phyloP scores from a whole-genome alignment of 1,284 basidiomycete species.

The Trichosporon ovoides region DNA sequence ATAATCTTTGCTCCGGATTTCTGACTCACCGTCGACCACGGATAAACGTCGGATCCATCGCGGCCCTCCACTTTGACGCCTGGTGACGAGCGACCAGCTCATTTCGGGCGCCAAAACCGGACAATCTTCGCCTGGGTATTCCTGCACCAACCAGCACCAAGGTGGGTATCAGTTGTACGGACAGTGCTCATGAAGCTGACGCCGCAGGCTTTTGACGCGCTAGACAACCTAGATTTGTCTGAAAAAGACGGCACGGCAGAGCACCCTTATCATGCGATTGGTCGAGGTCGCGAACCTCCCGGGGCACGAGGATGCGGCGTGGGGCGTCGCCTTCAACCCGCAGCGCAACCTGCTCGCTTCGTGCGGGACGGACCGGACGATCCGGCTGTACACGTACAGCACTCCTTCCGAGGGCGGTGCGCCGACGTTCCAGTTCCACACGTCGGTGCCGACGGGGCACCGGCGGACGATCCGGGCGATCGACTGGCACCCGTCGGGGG shows the following conservation, averaged over 20 bases:
- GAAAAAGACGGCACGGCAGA: background rate
- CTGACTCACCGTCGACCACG: background rate
- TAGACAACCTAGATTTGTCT: background rate
- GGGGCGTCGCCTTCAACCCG: constrained; percentile 91
- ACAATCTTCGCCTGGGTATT: background rate
- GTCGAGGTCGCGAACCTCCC: constrained; percentile 31
- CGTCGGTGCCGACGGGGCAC: constrained; percentile 75
- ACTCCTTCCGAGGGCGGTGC: constrained; percentile 25
- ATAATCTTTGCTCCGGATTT: background rate
- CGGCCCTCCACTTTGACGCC: background rate
- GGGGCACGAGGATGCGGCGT: constrained; percentile 80
- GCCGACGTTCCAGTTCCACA: constrained; percentile 55
- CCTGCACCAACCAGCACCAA: background rate
- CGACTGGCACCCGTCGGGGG: constrained; percentile 85
- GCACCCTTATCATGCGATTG: constrained; percentile 27
- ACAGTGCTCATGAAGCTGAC: background rate
- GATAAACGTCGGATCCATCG: background rate
- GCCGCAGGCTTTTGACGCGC: background rate
- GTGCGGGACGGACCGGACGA: constrained; percentile 89
- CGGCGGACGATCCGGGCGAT: constrained; percentile 83
- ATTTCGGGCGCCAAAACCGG: background rate
- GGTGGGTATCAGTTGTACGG: background rate
- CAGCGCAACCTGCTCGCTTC: constrained; percentile 74
- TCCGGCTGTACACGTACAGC: constrained; percentile 74
- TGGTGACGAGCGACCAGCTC: background rate